phyloP scores from a whole-genome alignment of 2,329 filamentous ascomycete genomes.

The Geosmithia morbida region DNA sequence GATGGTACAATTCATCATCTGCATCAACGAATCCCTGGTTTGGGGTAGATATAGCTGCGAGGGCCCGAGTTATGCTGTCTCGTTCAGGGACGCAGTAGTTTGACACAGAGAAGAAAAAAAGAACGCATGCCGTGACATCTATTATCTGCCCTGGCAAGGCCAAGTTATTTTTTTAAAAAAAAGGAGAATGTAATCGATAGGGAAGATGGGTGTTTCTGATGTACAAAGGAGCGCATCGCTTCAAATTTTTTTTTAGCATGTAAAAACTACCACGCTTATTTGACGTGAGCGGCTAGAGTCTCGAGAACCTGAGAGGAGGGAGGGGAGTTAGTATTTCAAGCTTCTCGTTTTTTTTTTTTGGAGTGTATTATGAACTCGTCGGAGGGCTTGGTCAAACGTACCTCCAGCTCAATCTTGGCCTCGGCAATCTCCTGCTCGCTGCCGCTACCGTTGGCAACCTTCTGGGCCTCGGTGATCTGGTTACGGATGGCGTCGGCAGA shows the following conservation, averaged over 20 bases:
- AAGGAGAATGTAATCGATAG: slow-evolving; percentile 6
- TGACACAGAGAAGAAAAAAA: not conserved
- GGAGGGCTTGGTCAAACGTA: too few species aligned
- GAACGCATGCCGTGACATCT: slow-evolving; percentile 1
- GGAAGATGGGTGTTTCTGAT: slow-evolving; percentile 18
- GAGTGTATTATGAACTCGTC: too few species aligned
- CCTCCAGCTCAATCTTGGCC: slow-evolving; percentile 98
- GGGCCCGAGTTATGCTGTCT: not conserved
- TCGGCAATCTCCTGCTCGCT: slow-evolving; percentile 97
- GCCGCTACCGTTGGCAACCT: slow-evolving; percentile 78
- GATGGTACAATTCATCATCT: not conserved
- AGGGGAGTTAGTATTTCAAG: slow-evolving; percentile 12
- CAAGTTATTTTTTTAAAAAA: slow-evolving; percentile 1
- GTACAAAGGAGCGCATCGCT: slow-evolving; percentile 24
- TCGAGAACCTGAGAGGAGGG: slow-evolving; percentile 52
- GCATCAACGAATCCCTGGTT: not conserved
- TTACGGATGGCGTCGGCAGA: slow-evolving; percentile 77
- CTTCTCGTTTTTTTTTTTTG: not conserved
- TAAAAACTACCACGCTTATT: slow-evolving; percentile 43
- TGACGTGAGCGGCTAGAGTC: slow-evolving; percentile 66
- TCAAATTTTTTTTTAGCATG: slow-evolving; percentile 16
- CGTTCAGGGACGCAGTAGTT: not conserved
- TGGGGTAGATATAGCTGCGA: not conserved
- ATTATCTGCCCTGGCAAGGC: slow-evolving; percentile 9
- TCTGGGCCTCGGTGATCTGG: slow-evolving; percentile 90